Conservation (phyloP, 768 basidiomycete genomes). For the Lactifluus subvellereus region DNA sequence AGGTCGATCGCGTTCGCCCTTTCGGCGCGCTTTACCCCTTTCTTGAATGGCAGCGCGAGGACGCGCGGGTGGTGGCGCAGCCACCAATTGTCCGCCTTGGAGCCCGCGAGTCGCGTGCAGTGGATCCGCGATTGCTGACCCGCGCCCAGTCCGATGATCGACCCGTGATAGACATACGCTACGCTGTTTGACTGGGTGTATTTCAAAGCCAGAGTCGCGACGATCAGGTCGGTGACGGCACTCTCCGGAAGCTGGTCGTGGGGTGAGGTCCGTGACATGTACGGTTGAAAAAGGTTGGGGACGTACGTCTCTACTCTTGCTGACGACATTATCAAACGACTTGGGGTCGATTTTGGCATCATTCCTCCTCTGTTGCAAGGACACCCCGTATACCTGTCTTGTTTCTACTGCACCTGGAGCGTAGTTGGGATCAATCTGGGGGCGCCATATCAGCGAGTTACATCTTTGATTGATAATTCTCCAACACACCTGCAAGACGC, state of each 20-base stretch:
- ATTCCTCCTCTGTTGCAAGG: constrained; percentile 86
- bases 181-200: constrained; percentile 99
- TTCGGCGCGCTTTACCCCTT: constrained; percentile 95
- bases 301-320: constrained; percentile 76
- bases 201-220: constrained; percentile 94
- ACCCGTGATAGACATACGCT: constrained; percentile 87
- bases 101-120: constrained; percentile 95
- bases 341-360: constrained; percentile 76
- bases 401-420: constrained; percentile 78
- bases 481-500: constrained; percentile 75
- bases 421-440: constrained; percentile 84
- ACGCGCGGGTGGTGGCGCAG: constrained; percentile 94
- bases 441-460: background rate
- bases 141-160: constrained; percentile 92
- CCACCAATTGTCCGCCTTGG: constrained; percentile 99
- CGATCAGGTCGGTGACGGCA: constrained; percentile 87
- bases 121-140: constrained; percentile 99
- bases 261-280: background rate
- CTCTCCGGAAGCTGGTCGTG: constrained; percentile 56
- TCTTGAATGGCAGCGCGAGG: constrained; percentile 90
- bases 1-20: constrained; percentile 98
- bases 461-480: background rate
- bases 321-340: constrained; percentile 86
- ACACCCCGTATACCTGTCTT: constrained; percentile 91
- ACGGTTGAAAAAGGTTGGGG: background rate